Evolutionary conservation across 305 asterid genomes (phyloP).

Genomic region (Fraxinus xanthoxyloides): DNA sequence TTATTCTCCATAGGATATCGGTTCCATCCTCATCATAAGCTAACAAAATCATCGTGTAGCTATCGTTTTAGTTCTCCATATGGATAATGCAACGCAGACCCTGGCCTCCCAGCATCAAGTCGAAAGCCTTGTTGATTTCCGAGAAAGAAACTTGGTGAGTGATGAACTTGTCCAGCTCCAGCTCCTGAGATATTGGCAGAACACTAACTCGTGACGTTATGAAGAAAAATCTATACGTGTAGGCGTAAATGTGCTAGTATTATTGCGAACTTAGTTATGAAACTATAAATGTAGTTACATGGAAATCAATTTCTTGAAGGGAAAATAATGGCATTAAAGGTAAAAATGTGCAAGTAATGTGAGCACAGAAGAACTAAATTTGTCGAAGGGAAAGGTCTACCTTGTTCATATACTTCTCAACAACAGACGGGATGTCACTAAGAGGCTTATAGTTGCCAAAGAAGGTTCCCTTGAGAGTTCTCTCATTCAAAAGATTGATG

Average conservation of each 20-base stretch:
- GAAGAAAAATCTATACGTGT: background rate
- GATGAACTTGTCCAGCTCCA: constrained; percentile 7
- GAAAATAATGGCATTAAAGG: background rate
- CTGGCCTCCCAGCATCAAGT: constrained; percentile 7
- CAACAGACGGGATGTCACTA: constrained; percentile 26
- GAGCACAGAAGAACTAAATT: background rate
- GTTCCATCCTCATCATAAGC: background rate
- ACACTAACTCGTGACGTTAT: background rate
- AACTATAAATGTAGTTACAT: background rate
- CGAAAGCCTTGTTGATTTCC: constrained; percentile 16
- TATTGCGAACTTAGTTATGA: background rate
- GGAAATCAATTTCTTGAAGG: background rate
- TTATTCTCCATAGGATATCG: background rate
- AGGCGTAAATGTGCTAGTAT: background rate
- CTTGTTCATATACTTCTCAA: constrained; percentile 32
- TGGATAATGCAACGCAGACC: constrained; percentile 8
- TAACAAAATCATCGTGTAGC: background rate
- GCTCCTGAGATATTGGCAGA: background rate
- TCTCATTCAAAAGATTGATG: constrained; percentile 29
- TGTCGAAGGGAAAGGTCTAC: background rate
- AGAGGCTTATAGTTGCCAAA: constrained; percentile 37
- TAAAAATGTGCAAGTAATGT: background rate
- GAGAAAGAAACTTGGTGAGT: constrained; percentile 8
- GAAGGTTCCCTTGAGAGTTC: constrained; percentile 33
- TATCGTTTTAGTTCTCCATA: background rate